A percentile compares a stretch with the other conserved stretches of the same genome.
Evolutionary conservation across 2,329 filamentous ascomycete species (phyloP).

Genomic region (Fusarium humuli): DNA sequence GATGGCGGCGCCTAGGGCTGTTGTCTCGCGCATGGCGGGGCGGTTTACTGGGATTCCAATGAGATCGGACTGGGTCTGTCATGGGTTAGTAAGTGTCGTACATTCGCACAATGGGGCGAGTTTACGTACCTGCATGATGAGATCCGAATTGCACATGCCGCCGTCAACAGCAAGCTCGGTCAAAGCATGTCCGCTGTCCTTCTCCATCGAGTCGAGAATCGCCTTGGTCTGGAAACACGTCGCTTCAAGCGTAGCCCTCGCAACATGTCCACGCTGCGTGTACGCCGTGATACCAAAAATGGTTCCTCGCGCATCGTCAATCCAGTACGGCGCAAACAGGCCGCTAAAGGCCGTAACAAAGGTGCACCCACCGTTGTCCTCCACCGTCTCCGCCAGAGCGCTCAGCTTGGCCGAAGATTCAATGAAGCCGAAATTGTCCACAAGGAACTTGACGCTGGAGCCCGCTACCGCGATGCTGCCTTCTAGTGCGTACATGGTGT

Average conservation of each 20-base stretch:
- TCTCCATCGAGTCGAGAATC: constrained; percentile 83
- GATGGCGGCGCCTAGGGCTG: constrained; percentile 83
- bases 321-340: constrained; percentile 86
- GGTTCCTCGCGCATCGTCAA: constrained; percentile 83
- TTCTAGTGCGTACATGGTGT: constrained; percentile 80
- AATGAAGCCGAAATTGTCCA: constrained; percentile 69
- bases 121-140: constrained; percentile 75
- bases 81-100: constrained; percentile 2
- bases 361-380: constrained; percentile 79
- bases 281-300: constrained; percentile 83
- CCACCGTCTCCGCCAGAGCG: constrained; percentile 60
- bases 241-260: constrained; percentile 81
- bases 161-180: constrained; percentile 83
- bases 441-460: constrained; percentile 77
- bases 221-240: constrained; percentile 88
- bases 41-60: constrained; percentile 83
- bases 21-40: constrained; percentile 86
- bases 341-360: constrained; percentile 86
- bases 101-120: not conserved
- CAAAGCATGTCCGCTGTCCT: constrained; percentile 79
- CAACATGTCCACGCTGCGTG: constrained; percentile 81
- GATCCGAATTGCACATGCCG: constrained; percentile 83
- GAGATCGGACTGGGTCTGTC: constrained; percentile 79
- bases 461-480: constrained; percentile 82
- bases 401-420: constrained; percentile 59